Conservation (phyloP, 257 asterid species). For the Nicotiana tomentosiformis region DNA sequence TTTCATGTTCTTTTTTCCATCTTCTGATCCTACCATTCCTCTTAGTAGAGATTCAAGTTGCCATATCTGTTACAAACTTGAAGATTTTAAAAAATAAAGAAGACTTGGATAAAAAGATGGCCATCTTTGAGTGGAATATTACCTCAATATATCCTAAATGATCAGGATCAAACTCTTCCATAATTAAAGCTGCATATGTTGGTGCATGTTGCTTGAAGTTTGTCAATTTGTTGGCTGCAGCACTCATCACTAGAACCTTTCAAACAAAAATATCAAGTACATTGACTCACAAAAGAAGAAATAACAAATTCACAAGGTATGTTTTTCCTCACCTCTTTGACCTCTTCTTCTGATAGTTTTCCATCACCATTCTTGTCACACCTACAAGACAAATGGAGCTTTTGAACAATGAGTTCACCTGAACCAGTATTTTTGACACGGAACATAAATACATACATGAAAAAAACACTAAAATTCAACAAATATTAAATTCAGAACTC, state of each 20-base stretch:
- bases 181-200: conserved; percentile 69
- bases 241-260: conserved; percentile 91
- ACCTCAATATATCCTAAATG: conserved; percentile 90
- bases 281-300: conserved; percentile 6
- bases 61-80: conserved; percentile 52
- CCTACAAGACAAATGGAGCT: conserved; percentile 28
- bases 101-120: neutral
- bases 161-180: conserved; percentile 97
- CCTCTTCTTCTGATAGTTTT: conserved; percentile 84
- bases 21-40: conserved; percentile 56
- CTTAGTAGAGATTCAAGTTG: conserved; percentile 73
- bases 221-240: conserved; percentile 79
- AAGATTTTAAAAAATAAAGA: neutral
- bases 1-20: conserved; percentile 13
- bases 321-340: conserved; percentile 60
- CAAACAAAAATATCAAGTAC: conserved; percentile 15
- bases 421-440: neutral
- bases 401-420: neutral
- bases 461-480: too few species aligned
- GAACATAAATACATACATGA: too few species aligned
- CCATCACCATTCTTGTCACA: conserved; percentile 99
- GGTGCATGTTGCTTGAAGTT: conserved; percentile 66
- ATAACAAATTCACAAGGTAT: neutral
- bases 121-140: neutral
- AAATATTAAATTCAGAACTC: neutral